Evolutionary conservation across 192 early-diverging fungal genomes (phyloP), one percentile per base, ranked within the genome.

Genomic region (Backusella morwellensis): DNA sequence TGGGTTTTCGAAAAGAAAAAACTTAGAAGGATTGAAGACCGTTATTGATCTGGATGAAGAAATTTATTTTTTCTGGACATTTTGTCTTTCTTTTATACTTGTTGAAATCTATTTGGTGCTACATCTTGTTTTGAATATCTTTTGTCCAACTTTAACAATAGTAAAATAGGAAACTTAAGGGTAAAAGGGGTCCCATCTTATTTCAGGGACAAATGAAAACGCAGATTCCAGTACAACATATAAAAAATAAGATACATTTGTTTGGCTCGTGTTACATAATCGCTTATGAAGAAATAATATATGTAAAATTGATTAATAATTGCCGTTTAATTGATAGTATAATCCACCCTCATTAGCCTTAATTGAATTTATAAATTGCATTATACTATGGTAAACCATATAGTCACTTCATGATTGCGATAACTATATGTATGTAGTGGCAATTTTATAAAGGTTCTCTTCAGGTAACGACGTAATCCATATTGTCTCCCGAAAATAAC

Each of bases 171-270:
- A 35, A 69, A 69, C 17, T 35, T 40, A 69, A 69, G 21, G 21
- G 21, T 68, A 35, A 40, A 41, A 70, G 68, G 68, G 68, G 35
- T 70, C 38, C 38, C 38, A 38, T 21, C 9, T 70, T 38, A 35
- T 38, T 70, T 70, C 68, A 70, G 68, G 68, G 35, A 40, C 68
- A 23, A 40, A 38, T 70, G 21, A 70, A 35, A 70, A 70, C 7
- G 56, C 1, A 8, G 11, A 23, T 63, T 29, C 4, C 23, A 63
- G 56, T 63, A 63, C 56, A 63, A 63, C 56, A 4, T 63, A 2
- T 11, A 29, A 63, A 12, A 26, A 63, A 26, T 7, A 12, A 23
- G 56, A 3, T 12, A 63, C 12, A 2, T 12, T 12, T 29, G 26
- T 29, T 63, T 29, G 56, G 29, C 12, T 63, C 26, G 56, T 63